Evolutionary conservation across 768 basidiomycete genomes (phyloP).

Genomic region (Clitopilus passeckerianus): DNA sequence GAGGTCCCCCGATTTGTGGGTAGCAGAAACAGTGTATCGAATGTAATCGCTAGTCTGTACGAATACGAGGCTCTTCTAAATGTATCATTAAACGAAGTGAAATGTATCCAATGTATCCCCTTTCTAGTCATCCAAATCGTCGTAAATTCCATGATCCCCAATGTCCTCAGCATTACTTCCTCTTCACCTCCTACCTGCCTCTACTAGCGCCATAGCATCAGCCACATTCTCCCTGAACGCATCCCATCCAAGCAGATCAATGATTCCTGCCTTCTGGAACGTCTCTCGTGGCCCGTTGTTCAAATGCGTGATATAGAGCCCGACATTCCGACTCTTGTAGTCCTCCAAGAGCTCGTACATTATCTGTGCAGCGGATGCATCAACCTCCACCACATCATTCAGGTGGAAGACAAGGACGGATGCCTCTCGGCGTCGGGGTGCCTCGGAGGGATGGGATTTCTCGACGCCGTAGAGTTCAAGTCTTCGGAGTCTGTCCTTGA

Average conservation of each 20-base stretch:
- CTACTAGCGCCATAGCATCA: conserved; percentile 43
- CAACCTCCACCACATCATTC: conserved; percentile 85
- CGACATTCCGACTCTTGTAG: conserved; percentile 58
- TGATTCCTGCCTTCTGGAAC: conserved; percentile 47
- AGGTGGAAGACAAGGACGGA: conserved; percentile 86
- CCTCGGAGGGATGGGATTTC: conserved; percentile 85
- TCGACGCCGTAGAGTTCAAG: conserved; percentile 85
- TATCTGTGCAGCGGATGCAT: conserved; percentile 88
- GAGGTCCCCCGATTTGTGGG: neutral
- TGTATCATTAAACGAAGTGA: neutral
- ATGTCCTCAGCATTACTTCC: neutral
- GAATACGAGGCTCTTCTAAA: neutral
- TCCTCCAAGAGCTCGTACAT: conserved; percentile 75
- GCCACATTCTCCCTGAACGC: conserved; percentile 47
- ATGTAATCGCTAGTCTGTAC: too few relatives aligned
- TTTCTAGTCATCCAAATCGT: neutral
- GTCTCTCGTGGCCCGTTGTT: conserved; percentile 30
- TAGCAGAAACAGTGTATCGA: too few relatives aligned
- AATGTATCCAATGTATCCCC: neutral
- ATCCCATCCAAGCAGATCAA: conserved; percentile 41
- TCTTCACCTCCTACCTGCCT: conserved; percentile 5
- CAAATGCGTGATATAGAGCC: conserved; percentile 48
- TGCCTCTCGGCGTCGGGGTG: conserved; percentile 70
- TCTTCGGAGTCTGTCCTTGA: conserved; percentile 83
- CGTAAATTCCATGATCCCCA: neutral